A percentile compares a stretch with the other conserved stretches of the same genome.
Conservation (phyloP, 2,329 filamentous ascomycete species). For the Calonectria naviculata region DNA sequence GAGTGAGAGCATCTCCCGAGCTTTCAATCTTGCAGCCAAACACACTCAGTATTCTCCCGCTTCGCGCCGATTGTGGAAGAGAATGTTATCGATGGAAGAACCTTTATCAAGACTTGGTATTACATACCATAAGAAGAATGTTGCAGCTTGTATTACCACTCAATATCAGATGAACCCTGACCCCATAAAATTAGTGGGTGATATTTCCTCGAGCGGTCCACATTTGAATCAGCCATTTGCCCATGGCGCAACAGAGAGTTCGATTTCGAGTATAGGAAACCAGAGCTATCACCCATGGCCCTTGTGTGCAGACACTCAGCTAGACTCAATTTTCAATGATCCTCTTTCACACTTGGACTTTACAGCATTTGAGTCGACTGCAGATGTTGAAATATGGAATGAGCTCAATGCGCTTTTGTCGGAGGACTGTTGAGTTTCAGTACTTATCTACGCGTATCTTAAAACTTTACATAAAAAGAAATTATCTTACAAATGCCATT, state of each 20-base stretch:
- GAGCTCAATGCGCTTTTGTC: neutral
- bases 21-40: neutral
- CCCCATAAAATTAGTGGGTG: neutral
- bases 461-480: neutral
- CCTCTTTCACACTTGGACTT: neutral
- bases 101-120: neutral
- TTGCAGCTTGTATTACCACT: neutral
- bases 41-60: neutral
- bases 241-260: too few species aligned
- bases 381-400: neutral
- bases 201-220: neutral
- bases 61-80: neutral
- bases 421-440: neutral
- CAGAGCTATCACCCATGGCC: neutral
- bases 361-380: neutral
- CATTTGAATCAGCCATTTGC: neutral
- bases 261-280: too few species aligned
- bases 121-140: neutral
- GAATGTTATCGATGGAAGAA: neutral
- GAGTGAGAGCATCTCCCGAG: neutral
- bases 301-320: neutral
- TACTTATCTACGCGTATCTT: too few species aligned
- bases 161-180: neutral
- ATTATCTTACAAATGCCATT: too few species aligned
- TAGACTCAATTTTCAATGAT: neutral